Percentiles rank a stretch among this genome's conserved stretches.
Evolutionary conservation across 257 asterid genomes (phyloP).

Genomic region (Avicennia marina): DNA sequence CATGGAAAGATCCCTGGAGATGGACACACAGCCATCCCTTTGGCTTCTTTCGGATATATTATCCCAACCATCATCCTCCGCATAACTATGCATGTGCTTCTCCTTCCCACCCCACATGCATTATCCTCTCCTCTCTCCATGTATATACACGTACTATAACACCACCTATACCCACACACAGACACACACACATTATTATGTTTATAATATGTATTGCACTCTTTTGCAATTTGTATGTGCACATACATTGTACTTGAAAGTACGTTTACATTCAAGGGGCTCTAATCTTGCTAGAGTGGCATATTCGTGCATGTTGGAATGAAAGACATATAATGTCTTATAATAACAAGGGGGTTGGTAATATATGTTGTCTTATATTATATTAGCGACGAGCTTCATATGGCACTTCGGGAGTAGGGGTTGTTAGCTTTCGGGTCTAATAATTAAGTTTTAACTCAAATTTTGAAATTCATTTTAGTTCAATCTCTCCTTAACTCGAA

Average conservation of each 20-base stretch:
- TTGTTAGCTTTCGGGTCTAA: too few species aligned
- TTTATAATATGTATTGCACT: conserved; percentile 4
- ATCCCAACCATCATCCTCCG: conserved; percentile 26
- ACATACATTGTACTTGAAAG: conserved; percentile 79
- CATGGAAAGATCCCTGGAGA: conserved; percentile 94
- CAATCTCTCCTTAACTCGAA: too few species aligned
- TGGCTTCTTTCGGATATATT: conserved; percentile 25
- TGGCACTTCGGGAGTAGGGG: too few species aligned
- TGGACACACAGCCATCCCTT: conserved; percentile 46
- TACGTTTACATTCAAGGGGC: conserved; percentile 38
- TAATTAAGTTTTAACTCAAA: too few species aligned
- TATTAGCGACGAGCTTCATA: too few species aligned
- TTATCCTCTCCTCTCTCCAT: too few species aligned
- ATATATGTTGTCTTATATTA: too few species aligned
- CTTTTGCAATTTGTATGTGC: conserved; percentile 25
- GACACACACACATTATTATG: neutral
- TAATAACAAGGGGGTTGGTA: too few species aligned
- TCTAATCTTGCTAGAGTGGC: neutral
- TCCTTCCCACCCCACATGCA: conserved; percentile 64
- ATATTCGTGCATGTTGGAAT: conserved; percentile 18
- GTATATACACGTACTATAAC: too few species aligned
- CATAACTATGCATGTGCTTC: conserved; percentile 67
- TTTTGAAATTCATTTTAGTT: too few species aligned
- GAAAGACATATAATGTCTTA: conserved; percentile 1
- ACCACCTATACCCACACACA: neutral